Evolutionary conservation across 352 stramenopile genomes (phyloP).

Genomic region (Globisporangium splendens): DNA sequence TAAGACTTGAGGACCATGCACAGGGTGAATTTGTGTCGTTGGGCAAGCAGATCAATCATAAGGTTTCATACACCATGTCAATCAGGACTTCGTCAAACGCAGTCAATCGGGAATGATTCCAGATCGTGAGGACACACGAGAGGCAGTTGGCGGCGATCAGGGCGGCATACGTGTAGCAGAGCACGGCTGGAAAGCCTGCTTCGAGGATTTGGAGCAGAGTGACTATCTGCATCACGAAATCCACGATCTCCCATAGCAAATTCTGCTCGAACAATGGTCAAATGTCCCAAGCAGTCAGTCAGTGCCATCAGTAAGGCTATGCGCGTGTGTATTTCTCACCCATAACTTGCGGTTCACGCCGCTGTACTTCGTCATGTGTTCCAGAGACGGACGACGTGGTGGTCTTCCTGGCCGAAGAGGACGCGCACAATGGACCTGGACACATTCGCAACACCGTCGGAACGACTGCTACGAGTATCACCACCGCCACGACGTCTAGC

Average conservation of each 20-base stretch:
- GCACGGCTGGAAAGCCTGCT: slow-evolving; percentile 11
- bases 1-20: too few species aligned
- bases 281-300: too few species aligned
- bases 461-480: neutral
- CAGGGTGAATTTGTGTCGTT: too few species aligned
- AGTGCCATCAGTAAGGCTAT: too few species aligned
- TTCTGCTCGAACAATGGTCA: slow-evolving; percentile 23
- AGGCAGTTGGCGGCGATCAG: slow-evolving; percentile 21
- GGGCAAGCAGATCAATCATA: neutral
- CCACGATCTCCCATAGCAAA: slow-evolving; percentile 19
- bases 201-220: slow-evolving; percentile 23
- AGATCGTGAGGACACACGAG: slow-evolving; percentile 9
- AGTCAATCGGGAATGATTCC: neutral
- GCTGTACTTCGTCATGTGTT: slow-evolving; percentile 1
- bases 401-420: neutral
- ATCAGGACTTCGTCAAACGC: slow-evolving; percentile 29
- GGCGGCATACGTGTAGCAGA: slow-evolving; percentile 13
- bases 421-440: too few species aligned
- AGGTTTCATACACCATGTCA: slow-evolving; percentile 13
- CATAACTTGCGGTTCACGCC: slow-evolving; percentile 5
- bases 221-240: slow-evolving; percentile 20
- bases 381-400: too few species aligned
- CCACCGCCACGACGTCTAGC: neutral
- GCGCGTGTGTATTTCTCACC: too few species aligned
- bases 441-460: too few species aligned